Base-by-base conservation (phyloP, 495 filamentous ascomycete species). In the Podospora bellae-mahoneyi region DNA sequence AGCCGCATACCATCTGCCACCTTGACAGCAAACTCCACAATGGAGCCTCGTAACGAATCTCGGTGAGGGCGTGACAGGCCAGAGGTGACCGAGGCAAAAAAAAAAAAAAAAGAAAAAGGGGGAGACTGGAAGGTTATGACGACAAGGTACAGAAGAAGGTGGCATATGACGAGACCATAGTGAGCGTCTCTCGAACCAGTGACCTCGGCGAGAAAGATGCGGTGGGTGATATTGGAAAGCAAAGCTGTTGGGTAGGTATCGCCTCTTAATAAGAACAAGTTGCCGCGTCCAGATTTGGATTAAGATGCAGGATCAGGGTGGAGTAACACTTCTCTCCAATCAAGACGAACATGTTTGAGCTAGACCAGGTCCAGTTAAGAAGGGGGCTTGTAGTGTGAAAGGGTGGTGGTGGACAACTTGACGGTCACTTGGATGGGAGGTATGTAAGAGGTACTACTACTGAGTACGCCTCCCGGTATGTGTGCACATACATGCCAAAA, bases 101-200 rank as follows among this genome's bases (percentile, higher is more conserved):
- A 26, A 58, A 18, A 26, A 20, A 20, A 20, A 5, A 20, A 16
- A 57, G 5, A 5, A 23, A 57, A 5, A 23, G n/a, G 55, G 55
- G n/a, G 54, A 20, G 54, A n/a, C n/a, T 7, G 6, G n/a, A 9
- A 44, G 10, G 53, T 64, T 67, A 70, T 56, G 72, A 72, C 26
- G 64, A 71, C 57, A 26, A 67, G 54, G 32, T 32, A 34, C 27
- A 63, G 60, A 30, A 39, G 60, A 39, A 53, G 54, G n/a, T n/a
- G 20, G 64, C 58, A 63, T 65, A 66, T 69, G 66, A 69, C 66
- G 70, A 66, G 62, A 68, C 68, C 72, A 76, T 74, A 66, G 64
- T 68, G 70, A 63, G 67, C 63, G 69, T 26, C 16, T 30, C 32
- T 34, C 57, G 60, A 56, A 56, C 53, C 19, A 61, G 27, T 56